phyloP scores from a whole-genome alignment of 257 asterid genomes.

The Solanum phureja region DNA sequence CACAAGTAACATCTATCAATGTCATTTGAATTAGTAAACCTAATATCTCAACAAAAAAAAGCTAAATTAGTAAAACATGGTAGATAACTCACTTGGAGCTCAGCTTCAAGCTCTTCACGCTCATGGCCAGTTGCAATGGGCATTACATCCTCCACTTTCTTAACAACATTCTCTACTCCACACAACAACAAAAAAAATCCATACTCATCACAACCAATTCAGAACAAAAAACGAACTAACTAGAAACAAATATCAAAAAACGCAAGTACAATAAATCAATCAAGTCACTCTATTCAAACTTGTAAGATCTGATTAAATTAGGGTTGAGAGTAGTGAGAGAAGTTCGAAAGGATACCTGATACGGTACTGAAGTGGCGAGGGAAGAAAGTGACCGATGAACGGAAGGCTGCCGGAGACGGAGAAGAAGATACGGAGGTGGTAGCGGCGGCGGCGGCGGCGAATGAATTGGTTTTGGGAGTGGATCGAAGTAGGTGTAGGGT shows the following conservation, averaged over 20 bases:
- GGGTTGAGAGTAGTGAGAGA: slow-evolving; percentile 5
- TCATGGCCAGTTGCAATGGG: slow-evolving; percentile 98
- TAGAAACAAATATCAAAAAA: neutral
- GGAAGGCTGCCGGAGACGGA: slow-evolving; percentile 22
- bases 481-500: slow-evolving; percentile 43
- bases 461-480: slow-evolving; percentile 23
- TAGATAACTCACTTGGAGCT: slow-evolving; percentile 50
- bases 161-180: slow-evolving; percentile 31
- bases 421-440: neutral
- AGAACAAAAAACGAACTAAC: neutral
- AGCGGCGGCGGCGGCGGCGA: slow-evolving; percentile 9
- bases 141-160: slow-evolving; percentile 75
- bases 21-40: neutral
- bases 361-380: slow-evolving; percentile 40
- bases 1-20: neutral
- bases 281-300: neutral
- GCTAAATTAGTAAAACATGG: neutral
- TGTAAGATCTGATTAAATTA: slow-evolving; percentile 5
- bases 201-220: neutral
- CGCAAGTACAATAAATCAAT: neutral
- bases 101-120: slow-evolving; percentile 92
- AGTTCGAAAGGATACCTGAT: slow-evolving; percentile 33
- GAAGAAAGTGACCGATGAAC: slow-evolving; percentile 26
- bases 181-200: neutral
- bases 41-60: neutral